Base-by-base conservation (phyloP, 371 early-diverging fungal species). In the Phascolomyces articulosus region DNA sequence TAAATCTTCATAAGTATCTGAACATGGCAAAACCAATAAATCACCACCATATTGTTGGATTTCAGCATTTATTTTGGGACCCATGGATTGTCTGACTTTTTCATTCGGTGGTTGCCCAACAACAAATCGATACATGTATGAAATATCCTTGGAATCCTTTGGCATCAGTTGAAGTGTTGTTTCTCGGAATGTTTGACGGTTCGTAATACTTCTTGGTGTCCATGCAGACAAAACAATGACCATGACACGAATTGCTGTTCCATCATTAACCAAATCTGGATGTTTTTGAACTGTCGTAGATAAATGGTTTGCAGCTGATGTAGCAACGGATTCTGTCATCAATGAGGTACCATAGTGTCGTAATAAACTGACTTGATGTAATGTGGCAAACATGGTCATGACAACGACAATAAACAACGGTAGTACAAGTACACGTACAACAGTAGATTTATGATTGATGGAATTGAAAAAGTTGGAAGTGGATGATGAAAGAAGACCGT, bases 151-250 rank as follows among this genome's bases (percentile, higher is more conserved):
- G 20, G 75, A 67, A 58, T 78, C 70, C 20, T 72, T 71, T 1
- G 87, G 87, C 75, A 82, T 79, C 24, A 87, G 67, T 57, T 79
- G 76, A 31, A 85, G 49, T 0, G 87, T 85, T 26, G 87, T 85
- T 54, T 87, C 83, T 23, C 87, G 76, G 63, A 87, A 87, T 13
- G 77, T 66, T 48, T 80, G 71, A 3, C 87, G 70, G 57, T 85
- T 85, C 9, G 59, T 64, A 20, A 71, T 69, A 21, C 83, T 82
- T 63, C 85, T 82, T 21, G 80, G 77, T 21, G 87, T 87, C 73
- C 84, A 83, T 0, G 87, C 85, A 0, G 85, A 85, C 15, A 87
- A 72, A 0, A 87, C 78, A 70, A 87, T 74, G 34, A 87, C 79
- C 73, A 82, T 75, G 31, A 82, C 78, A 24, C 75, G 74, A 3